phyloP scores from a whole-genome alignment of 129 eudicot genomes.

The Flaveria trinervia region DNA sequence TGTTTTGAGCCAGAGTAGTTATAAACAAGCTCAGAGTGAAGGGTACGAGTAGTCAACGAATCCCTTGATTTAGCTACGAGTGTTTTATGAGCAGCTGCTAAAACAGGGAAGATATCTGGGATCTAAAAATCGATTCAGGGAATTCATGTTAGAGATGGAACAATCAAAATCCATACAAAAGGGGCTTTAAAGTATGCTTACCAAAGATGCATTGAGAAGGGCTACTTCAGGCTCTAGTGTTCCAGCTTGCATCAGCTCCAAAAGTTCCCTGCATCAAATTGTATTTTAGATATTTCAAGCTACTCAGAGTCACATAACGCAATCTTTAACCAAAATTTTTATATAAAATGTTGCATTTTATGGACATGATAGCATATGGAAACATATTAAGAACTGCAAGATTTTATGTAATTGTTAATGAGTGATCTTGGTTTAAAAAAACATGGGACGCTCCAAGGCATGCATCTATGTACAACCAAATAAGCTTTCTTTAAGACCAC shows the following conservation, averaged over 20 bases:
- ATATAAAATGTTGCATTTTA: not conserved
- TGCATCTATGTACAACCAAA: no score
- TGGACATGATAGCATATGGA: no score
- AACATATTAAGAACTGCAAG: no score
- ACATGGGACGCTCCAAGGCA: no score
- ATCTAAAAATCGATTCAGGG: slow-evolving; percentile 38
- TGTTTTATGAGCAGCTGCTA: slow-evolving; percentile 93
- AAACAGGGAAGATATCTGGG: slow-evolving; percentile 81
- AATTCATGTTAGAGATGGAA: not conserved
- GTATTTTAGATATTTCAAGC: not conserved
- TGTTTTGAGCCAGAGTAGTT: slow-evolving; percentile 96
- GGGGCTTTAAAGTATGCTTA: slow-evolving; percentile 26
- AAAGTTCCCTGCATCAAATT: slow-evolving; percentile 56
- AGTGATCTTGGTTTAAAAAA: no score
- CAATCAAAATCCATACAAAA: not conserved
- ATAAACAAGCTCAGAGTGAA: slow-evolving; percentile 92
- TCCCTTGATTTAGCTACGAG: slow-evolving; percentile 69
- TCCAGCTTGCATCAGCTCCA: slow-evolving; percentile 87
- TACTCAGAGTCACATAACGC: not conserved
- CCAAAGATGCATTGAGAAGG: slow-evolving; percentile 85
- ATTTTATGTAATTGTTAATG: no score
- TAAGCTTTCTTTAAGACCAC: no score
- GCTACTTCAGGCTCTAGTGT: slow-evolving; percentile 93
- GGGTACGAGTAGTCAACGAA: slow-evolving; percentile 73
- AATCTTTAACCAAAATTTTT: not conserved